A percentile compares a stretch with the other conserved stretches of the same genome.
These are phyloP conservation scores for Citrus australasica DNA, from an alignment of 345 rosid species.

Conservation along the genomic window DNA sequence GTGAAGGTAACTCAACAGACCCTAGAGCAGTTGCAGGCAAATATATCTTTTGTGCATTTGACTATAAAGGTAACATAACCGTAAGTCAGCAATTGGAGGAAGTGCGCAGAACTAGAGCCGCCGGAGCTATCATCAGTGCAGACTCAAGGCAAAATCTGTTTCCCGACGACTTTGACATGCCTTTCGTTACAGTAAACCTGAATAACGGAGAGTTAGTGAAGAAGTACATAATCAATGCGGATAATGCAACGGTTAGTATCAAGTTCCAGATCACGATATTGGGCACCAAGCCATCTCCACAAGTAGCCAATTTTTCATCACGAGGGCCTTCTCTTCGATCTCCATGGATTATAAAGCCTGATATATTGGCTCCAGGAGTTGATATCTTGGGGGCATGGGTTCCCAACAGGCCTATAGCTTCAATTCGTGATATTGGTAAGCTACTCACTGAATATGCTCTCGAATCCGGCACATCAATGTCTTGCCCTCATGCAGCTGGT, in stretches of 20 bases:
- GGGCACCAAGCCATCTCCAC: slow-evolving; percentile 38
- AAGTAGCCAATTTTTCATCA: slow-evolving; percentile 36
- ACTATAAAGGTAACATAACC: not conserved
- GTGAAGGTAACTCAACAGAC: slow-evolving; percentile 23
- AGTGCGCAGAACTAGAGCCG: slow-evolving; percentile 24
- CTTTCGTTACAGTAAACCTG: slow-evolving; percentile 19
- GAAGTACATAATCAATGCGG: slow-evolving; percentile 17
- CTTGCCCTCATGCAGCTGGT: slow-evolving; percentile 45
- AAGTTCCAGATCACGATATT: slow-evolving; percentile 27
- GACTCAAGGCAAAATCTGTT: slow-evolving; percentile 8
- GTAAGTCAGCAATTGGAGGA: not conserved
- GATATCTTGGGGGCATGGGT: slow-evolving; percentile 44
- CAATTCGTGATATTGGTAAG: slow-evolving; percentile 25
- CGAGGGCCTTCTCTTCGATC: slow-evolving; percentile 34
- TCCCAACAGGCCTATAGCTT: slow-evolving; percentile 28
- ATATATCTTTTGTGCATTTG: slow-evolving; percentile 37
- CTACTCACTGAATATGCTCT: slow-evolving; percentile 36
- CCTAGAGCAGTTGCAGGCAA: slow-evolving; percentile 34
- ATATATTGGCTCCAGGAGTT: slow-evolving; percentile 44
- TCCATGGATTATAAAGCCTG: slow-evolving; percentile 47
- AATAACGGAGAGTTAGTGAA: slow-evolving; percentile 25
- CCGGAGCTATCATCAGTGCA: slow-evolving; percentile 36
- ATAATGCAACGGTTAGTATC: slow-evolving; percentile 15
- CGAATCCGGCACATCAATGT: slow-evolving; percentile 42
- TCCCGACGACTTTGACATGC: slow-evolving; percentile 22